Base-by-base conservation (phyloP, 371 early-diverging fungal species). In the Capillidium heterosporum region DNA sequence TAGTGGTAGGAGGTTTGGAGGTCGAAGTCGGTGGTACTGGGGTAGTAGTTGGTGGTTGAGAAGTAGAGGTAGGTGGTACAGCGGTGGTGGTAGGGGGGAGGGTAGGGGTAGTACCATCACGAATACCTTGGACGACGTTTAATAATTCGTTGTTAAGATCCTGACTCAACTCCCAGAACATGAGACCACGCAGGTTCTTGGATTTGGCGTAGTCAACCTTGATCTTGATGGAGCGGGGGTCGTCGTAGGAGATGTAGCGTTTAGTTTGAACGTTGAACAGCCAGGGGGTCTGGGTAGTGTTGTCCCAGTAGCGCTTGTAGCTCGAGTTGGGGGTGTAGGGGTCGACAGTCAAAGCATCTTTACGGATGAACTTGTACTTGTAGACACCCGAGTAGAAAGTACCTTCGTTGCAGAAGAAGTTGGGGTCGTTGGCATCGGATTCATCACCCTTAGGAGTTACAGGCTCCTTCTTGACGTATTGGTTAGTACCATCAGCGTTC, bases 211-310 rank as follows among this genome's bases (percentile, higher is more conserved):
- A 71, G 8, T 74, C 60, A n/a, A 78, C 73, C 57, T 85, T 85
- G 49, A 72, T 60, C 10, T 64, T 60, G 7, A 82, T 44, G 4
- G 80, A 80, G 21, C 61, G 50, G 23, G 75, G 71, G 60, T 81
- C 82, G 58, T 85, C 82, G 57, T 81, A 85, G 15, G 77, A 73
- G 40, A 85, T 71, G 50, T 72, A 80, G 0, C 64, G 67, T 39
- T 74, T 71, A 39, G 64, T 61, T 1, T 66, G 54, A 2, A 72
- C 63, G 41, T 77, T 75, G 69, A 77, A 82, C 57, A 83, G 61
- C 83, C 82, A 82, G 17, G 84, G 84, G 0, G 84, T 82, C 63
- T 75, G 63, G 21, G 80, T 66, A 8, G 62, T 62, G n/a, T 70
- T 60, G 50, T 83, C 85, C 78, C 76, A 81, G 58, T 76, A 57